Evolutionary conservation across 2,329 filamentous ascomycete species (phyloP).

Genomic region (Fragosphaeria purpurea): DNA sequence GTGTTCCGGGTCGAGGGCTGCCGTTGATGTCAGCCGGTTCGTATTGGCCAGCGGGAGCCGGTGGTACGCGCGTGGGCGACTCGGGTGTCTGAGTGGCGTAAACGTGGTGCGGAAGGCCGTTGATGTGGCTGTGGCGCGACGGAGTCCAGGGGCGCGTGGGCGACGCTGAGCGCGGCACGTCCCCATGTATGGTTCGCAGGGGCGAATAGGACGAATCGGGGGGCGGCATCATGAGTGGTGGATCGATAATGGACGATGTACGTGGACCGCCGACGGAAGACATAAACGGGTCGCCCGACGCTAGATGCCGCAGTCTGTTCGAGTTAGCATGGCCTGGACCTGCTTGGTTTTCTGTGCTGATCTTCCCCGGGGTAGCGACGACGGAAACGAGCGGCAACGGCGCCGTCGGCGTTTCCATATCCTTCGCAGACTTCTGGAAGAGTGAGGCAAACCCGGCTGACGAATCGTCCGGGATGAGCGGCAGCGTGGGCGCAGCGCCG

Average conservation of each 20-base stretch:
- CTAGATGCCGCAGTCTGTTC: conserved; percentile 4
- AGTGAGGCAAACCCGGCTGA: conserved; percentile 31
- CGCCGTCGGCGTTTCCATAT: too few species aligned
- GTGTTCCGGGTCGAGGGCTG: conserved; percentile 79
- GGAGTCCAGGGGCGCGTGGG: conserved; percentile 52
- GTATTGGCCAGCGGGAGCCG: conserved; percentile 56
- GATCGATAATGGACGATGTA: conserved; percentile 40
- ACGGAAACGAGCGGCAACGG: too few species aligned
- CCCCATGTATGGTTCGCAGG: neutral
- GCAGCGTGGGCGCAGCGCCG: conserved; percentile 24
- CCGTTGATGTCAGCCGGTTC: conserved; percentile 86
- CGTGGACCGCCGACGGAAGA: neutral
- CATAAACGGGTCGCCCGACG: conserved; percentile 10
- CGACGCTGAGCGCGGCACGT: conserved; percentile 40
- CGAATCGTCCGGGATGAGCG: conserved; percentile 41
- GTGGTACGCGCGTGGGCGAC: conserved; percentile 49
- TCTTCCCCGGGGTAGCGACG: neutral
- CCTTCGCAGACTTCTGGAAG: conserved; percentile 22
- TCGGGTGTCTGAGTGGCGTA: conserved; percentile 35
- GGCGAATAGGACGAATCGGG: conserved; percentile 51
- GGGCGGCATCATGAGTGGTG: conserved; percentile 42
- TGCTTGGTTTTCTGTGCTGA: neutral
- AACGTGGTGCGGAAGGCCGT: conserved; percentile 11
- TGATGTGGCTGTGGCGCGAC: conserved; percentile 22
- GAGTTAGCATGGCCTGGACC: conserved; percentile 1